These are phyloP conservation scores for Monilinia laxa DNA, from an alignment of 2,329 filamentous ascomycete species.

Conservation along the genomic window DNA sequence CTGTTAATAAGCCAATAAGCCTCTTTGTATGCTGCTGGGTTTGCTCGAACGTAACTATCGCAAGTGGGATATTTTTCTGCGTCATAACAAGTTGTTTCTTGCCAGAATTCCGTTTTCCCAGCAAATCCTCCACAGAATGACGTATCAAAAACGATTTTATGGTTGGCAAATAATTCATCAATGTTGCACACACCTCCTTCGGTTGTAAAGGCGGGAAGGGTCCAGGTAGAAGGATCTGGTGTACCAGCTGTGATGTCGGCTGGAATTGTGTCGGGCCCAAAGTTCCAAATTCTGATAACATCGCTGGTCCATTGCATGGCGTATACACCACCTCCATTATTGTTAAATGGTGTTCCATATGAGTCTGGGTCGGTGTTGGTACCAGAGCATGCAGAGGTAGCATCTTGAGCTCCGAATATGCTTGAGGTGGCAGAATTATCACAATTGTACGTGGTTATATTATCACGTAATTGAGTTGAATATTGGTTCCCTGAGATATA, in stretches of 20 bases:
- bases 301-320: slow-evolving; percentile 67
- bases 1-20: slow-evolving; percentile 37
- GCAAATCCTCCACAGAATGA: slow-evolving; percentile 73
- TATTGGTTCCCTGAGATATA: slow-evolving; percentile 38
- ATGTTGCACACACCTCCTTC: slow-evolving; percentile 64
- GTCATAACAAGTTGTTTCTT: slow-evolving; percentile 43
- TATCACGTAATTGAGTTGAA: slow-evolving; percentile 1
- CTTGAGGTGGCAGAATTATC: slow-evolving; percentile 29
- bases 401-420: slow-evolving; percentile 45
- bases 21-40: slow-evolving; percentile 32
- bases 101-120: slow-evolving; percentile 54
- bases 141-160: slow-evolving; percentile 71
- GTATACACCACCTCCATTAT: slow-evolving; percentile 62
- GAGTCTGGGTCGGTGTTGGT: slow-evolving; percentile 46
- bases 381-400: slow-evolving; percentile 31
- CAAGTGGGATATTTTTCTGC: slow-evolving; percentile 41
- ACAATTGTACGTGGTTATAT: slow-evolving; percentile 30
- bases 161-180: slow-evolving; percentile 61
- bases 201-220: slow-evolving; percentile 62
- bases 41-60: slow-evolving; percentile 33
- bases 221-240: slow-evolving; percentile 67
- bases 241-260: slow-evolving; percentile 55
- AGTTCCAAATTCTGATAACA: slow-evolving; percentile 74
- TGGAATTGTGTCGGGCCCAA: slow-evolving; percentile 63
- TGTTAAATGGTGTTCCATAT: slow-evolving; percentile 62